These are phyloP conservation scores for Yamadazyma kitorensis DNA, from an alignment of 805 yeast species.

Conservation along the genomic window DNA sequence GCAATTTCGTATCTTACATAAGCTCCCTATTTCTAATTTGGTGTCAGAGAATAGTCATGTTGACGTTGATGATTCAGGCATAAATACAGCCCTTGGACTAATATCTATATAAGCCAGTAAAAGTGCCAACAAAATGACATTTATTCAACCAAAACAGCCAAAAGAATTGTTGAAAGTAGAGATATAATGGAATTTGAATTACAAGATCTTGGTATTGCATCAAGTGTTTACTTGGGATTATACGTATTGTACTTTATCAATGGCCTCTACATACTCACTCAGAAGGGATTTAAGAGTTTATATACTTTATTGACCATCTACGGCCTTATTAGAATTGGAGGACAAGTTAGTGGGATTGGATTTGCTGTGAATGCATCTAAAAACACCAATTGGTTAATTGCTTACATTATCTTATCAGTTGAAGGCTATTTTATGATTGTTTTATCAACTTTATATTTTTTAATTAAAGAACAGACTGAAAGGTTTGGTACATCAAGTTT, in stretches of 20 bases:
- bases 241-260: slow-evolving; percentile 22
- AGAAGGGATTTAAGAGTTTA: slow-evolving; percentile 20
- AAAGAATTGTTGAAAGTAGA: no score
- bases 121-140: no score
- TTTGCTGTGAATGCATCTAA: slow-evolving; percentile 27
- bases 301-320: slow-evolving; percentile 24
- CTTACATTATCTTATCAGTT: slow-evolving; percentile 35
- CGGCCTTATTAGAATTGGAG: slow-evolving; percentile 29
- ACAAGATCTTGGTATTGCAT: slow-evolving; percentile 28
- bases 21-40: no score
- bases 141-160: no score
- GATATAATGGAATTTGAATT: slow-evolving; percentile 13
- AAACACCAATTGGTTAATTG: slow-evolving; percentile 33
- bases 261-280: slow-evolving; percentile 16
- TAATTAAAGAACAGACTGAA: slow-evolving; percentile 29
- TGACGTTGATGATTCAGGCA: no score
- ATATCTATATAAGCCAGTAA: no score
- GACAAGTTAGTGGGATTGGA: slow-evolving; percentile 35
- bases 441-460: slow-evolving; percentile 23
- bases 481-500: no score
- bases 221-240: slow-evolving; percentile 28
- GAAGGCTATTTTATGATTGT: slow-evolving; percentile 38
- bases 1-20: no score
- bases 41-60: no score
- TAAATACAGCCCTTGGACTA: no score